phyloP scores from a whole-genome alignment of 441 rosid species.

The Viola pubescens region DNA sequence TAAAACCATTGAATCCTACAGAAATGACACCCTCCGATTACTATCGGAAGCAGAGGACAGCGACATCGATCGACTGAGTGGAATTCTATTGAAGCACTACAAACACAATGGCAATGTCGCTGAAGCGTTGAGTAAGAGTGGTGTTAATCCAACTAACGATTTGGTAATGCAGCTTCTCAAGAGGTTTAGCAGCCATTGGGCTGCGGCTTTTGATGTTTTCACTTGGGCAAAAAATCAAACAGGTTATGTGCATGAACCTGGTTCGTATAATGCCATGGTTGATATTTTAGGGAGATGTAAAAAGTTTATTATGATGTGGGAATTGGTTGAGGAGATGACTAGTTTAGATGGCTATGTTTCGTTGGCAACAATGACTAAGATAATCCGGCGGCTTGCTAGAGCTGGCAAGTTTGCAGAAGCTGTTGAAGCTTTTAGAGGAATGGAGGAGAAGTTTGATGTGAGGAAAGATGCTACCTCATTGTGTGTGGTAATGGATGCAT shows the following conservation, averaged over 20 bases:
- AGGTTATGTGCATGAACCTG: conserved; percentile 45
- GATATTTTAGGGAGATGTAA: conserved; percentile 53
- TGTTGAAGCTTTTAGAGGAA: conserved; percentile 42
- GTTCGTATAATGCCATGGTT: conserved; percentile 49
- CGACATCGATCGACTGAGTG: conserved; percentile 40
- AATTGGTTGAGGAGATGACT: conserved; percentile 47
- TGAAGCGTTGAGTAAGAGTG: conserved; percentile 29
- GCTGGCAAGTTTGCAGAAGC: conserved; percentile 50
- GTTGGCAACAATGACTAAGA: conserved; percentile 49
- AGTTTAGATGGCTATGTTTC: conserved; percentile 34
- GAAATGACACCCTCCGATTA: conserved; percentile 8
- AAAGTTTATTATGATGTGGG: conserved; percentile 54
- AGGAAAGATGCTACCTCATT: conserved; percentile 34
- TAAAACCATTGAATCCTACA: conserved; percentile 16
- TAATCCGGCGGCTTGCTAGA: conserved; percentile 58
- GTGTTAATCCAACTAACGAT: conserved; percentile 29
- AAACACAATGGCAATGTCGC: conserved; percentile 32
- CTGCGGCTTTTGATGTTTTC: conserved; percentile 52
- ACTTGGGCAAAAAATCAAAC: conserved; percentile 67
- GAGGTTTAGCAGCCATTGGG: conserved; percentile 54
- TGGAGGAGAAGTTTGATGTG: conserved; percentile 42
- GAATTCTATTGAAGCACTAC: conserved; percentile 35
- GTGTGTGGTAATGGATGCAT: conserved; percentile 60
- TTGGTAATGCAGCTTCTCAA: conserved; percentile 46
- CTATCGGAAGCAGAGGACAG: conserved; percentile 18